A percentile compares a stretch with the other conserved stretches of the same genome.
phyloP scores from a whole-genome alignment of 495 filamentous ascomycete species.

The Neurospora sp. region DNA sequence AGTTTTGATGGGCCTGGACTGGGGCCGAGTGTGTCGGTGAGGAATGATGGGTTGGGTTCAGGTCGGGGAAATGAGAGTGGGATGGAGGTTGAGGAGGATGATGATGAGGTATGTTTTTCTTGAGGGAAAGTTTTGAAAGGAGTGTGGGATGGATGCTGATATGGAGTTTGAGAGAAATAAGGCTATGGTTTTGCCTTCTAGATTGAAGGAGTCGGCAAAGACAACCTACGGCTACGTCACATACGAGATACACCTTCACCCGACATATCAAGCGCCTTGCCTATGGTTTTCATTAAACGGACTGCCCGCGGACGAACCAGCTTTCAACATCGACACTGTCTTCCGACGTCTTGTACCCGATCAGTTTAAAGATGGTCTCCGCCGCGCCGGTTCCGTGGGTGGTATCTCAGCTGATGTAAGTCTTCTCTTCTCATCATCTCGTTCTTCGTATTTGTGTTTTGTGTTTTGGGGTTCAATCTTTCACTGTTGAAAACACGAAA shows the following conservation, averaged over 20 bases:
- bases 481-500: constrained; percentile 4
- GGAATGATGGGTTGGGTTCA: not conserved
- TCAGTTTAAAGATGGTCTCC: constrained; percentile 46
- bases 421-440: constrained; percentile 8
- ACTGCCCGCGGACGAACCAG: constrained; percentile 29
- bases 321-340: constrained; percentile 50
- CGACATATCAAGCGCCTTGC: constrained; percentile 46
- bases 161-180: constrained; percentile 12
- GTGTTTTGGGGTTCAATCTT: not conserved
- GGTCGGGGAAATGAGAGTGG: constrained; percentile 16
- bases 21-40: not conserved
- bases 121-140: not conserved
- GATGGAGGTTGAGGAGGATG: constrained; percentile 38
- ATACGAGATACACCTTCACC: constrained; percentile 51
- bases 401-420: constrained; percentile 69
- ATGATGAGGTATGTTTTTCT: constrained; percentile 29
- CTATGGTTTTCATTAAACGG: constrained; percentile 47
- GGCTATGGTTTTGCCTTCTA: not conserved
- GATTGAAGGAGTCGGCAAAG: not conserved
- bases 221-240: constrained; percentile 39
- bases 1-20: constrained; percentile 15
- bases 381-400: constrained; percentile 54
- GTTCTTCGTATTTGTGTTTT: constrained; percentile 21
- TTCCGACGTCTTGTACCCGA: constrained; percentile 61
- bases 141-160: no score